These are phyloP conservation scores for Platanus orientalis DNA, from an alignment of 164 flowering plant species.

Conservation along the genomic window DNA sequence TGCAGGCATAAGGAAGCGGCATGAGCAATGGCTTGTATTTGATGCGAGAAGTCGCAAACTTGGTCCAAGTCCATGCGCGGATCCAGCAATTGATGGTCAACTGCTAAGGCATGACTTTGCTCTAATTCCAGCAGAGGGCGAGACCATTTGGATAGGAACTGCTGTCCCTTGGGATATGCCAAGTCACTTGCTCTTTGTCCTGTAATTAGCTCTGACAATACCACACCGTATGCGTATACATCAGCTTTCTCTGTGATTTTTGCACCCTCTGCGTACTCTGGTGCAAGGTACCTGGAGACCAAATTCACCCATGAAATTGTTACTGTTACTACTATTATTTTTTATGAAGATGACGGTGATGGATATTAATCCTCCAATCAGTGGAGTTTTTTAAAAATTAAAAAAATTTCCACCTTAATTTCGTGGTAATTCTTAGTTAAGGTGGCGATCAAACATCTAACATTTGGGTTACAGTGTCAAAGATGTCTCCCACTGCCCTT, in stretches of 20 bases:
- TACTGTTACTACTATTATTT: too few relatives aligned
- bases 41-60: conserved; percentile 32
- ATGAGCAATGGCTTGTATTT: conserved; percentile 49
- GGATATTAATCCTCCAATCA: too few relatives aligned
- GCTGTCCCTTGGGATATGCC: conserved; percentile 32
- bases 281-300: conserved; percentile 72
- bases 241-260: conserved; percentile 31
- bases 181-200: conserved; percentile 46
- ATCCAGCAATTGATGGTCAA: conserved; percentile 32
- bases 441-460: too few relatives aligned
- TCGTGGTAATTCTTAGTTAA: too few relatives aligned
- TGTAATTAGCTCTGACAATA: conserved; percentile 67
- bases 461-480: too few relatives aligned
- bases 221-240: conserved; percentile 63
- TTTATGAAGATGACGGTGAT: too few relatives aligned
- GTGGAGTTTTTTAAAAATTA: too few relatives aligned
- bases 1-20: conserved; percentile 38
- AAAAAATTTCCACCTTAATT: too few relatives aligned
- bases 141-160: conserved; percentile 38
- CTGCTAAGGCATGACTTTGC: conserved; percentile 20
- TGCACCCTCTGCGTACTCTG: conserved; percentile 63
- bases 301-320: too few relatives aligned
- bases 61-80: conserved; percentile 34
- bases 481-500: too few relatives aligned
- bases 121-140: conserved; percentile 32